Evolutionary conservation across 768 basidiomycete species (phyloP).

Genomic region (Baorangia bicolor): DNA sequence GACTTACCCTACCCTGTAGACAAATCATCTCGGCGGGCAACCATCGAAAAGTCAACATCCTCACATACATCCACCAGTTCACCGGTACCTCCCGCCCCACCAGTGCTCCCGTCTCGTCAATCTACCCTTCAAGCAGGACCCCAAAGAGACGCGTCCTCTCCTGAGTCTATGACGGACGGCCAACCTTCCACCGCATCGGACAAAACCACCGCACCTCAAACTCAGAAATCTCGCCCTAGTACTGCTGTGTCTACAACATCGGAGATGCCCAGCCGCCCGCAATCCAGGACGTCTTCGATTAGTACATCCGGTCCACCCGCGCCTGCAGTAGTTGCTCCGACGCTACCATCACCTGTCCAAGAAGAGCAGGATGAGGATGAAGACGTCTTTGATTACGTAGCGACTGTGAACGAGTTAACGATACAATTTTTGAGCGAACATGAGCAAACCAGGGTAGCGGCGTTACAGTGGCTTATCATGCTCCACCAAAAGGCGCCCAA

Average conservation of each 20-base stretch:
- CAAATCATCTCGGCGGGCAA: slow-evolving; percentile 24
- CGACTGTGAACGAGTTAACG: slow-evolving; percentile 89
- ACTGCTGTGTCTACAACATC: slow-evolving; percentile 25
- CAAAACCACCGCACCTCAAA: slow-evolving; percentile 38
- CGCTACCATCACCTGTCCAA: slow-evolving; percentile 27
- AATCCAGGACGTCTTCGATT: slow-evolving; percentile 56
- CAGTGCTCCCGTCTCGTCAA: slow-evolving; percentile 49
- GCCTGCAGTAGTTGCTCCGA: slow-evolving; percentile 30
- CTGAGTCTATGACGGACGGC: slow-evolving; percentile 43
- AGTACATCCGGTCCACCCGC: slow-evolving; percentile 39
- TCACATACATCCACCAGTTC: slow-evolving; percentile 48
- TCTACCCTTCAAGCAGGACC: slow-evolving; percentile 42
- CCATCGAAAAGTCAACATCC: slow-evolving; percentile 31
- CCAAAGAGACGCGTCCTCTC: slow-evolving; percentile 48
- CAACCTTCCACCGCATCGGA: slow-evolving; percentile 34
- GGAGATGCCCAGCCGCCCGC: slow-evolving; percentile 53
- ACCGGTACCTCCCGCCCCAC: slow-evolving; percentile 48
- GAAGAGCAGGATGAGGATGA: slow-evolving; percentile 50
- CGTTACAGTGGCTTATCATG: slow-evolving; percentile 98
- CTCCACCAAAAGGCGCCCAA: slow-evolving; percentile 96
- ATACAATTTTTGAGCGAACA: slow-evolving; percentile 95
- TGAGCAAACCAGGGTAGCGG: slow-evolving; percentile 94
- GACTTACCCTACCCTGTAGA: slow-evolving; percentile 75
- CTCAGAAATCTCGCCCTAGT: slow-evolving; percentile 24
- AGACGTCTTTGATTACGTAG: slow-evolving; percentile 88